phyloP scores from a whole-genome alignment of 2,329 filamentous ascomycete species.

The Amauroascus verrucosus region DNA sequence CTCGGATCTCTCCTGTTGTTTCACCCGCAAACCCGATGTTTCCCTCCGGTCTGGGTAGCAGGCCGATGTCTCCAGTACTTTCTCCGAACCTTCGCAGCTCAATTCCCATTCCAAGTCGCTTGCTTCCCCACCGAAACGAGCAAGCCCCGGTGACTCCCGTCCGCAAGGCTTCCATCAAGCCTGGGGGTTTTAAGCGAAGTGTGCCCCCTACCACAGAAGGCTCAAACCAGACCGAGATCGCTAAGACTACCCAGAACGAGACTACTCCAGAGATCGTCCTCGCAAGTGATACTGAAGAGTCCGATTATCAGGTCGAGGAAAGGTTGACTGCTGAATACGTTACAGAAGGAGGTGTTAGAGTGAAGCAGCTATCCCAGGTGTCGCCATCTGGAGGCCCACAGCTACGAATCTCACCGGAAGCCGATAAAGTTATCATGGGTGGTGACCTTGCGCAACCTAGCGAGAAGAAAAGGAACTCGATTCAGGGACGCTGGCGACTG shows the following conservation, averaged over 20 bases:
- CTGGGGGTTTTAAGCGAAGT: background rate
- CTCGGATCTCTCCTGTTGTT: conserved; percentile 14
- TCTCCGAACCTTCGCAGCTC: conserved; percentile 15
- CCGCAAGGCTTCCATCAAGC: background rate
- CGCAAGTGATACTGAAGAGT: background rate
- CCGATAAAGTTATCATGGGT: conserved; percentile 19
- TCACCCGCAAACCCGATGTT: conserved; percentile 1
- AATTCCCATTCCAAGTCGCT: conserved; percentile 16
- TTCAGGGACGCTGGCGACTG: background rate
- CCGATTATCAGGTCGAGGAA: background rate
- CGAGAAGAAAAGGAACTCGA: background rate
- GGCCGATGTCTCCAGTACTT: conserved; percentile 8
- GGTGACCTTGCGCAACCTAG: background rate
- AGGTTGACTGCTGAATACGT: background rate
- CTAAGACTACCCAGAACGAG: background rate
- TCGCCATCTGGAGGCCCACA: conserved; percentile 14
- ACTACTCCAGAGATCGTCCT: background rate
- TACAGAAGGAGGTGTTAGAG: conserved; percentile 7
- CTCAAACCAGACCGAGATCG: background rate
- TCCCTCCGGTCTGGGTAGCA: background rate
- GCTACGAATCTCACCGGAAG: conserved; percentile 18
- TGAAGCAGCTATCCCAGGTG: conserved; percentile 16
- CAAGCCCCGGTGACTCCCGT: conserved; percentile 1
- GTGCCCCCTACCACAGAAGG: background rate
- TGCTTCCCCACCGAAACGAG: conserved; percentile 8